These are phyloP conservation scores for Aciculosporium take DNA, from an alignment of 2,329 filamentous ascomycete species.

Conservation along the genomic window DNA sequence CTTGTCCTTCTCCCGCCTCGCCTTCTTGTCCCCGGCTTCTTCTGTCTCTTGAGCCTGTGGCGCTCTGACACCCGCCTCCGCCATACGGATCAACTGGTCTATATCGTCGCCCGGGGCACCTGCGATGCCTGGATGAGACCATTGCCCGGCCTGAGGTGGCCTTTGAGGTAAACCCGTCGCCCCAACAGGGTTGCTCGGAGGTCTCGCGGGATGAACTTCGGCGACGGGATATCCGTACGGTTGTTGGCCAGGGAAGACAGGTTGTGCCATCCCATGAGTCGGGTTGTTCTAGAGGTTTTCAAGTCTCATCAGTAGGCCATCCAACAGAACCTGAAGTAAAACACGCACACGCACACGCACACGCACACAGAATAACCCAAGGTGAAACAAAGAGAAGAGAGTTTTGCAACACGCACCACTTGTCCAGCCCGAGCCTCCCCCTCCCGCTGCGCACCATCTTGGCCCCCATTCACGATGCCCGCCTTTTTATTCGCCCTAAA, in stretches of 20 bases:
- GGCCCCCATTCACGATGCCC: slow-evolving; percentile 1
- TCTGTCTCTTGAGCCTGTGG: slow-evolving; percentile 25
- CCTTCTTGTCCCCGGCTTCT: slow-evolving; percentile 44
- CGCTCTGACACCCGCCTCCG: slow-evolving; percentile 44
- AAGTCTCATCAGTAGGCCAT: neutral
- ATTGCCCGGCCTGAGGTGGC: slow-evolving; percentile 21
- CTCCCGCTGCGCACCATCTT: neutral
- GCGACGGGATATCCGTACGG: slow-evolving; percentile 21
- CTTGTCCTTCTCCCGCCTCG: slow-evolving; percentile 52
- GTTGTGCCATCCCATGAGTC: slow-evolving; percentile 12
- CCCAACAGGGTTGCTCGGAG: slow-evolving; percentile 23
- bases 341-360: no score
- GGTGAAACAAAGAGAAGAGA: no score
- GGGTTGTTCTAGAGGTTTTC: slow-evolving; percentile 5
- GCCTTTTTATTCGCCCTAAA: slow-evolving; percentile 48
- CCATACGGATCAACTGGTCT: slow-evolving; percentile 50
- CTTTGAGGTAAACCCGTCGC: slow-evolving; percentile 30
- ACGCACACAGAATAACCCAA: neutral
- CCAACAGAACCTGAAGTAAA: neutral
- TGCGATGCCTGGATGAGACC: slow-evolving; percentile 7
- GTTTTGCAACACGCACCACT: slow-evolving; percentile 15
- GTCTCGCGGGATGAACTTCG: slow-evolving; percentile 32
- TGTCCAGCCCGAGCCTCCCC: slow-evolving; percentile 7
- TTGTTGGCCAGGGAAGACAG: slow-evolving; percentile 12
- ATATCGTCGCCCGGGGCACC: slow-evolving; percentile 40